These are phyloP conservation scores for Aspergillus quadrilineatus DNA, from an alignment of 2,329 filamentous ascomycete genomes.

Conservation along the genomic window DNA sequence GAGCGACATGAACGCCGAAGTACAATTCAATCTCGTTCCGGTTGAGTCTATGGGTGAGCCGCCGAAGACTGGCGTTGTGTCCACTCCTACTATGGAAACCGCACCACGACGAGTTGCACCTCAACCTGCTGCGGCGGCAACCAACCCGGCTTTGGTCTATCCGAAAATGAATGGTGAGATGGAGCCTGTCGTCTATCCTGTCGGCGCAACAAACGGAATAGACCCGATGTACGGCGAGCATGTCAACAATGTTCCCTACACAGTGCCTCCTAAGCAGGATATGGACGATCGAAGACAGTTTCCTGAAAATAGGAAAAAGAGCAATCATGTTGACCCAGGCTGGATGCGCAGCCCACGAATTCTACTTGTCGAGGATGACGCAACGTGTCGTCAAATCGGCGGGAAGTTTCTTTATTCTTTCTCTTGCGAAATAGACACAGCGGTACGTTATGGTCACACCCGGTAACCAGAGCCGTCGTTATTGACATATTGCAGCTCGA, in stretches of 20 bases:
- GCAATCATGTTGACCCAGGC: constrained; percentile 59
- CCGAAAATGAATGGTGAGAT: constrained; percentile 56
- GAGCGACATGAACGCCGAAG: constrained; percentile 64
- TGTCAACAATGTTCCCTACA: constrained; percentile 89
- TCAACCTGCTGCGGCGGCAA: constrained; percentile 46
- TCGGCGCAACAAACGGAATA: constrained; percentile 86
- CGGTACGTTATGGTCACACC: constrained; percentile 47
- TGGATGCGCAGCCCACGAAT: constrained; percentile 73
- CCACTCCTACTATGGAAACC: constrained; percentile 58
- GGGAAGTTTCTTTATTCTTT: constrained; percentile 67
- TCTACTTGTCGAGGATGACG: constrained; percentile 82
- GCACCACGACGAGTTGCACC: constrained; percentile 43
- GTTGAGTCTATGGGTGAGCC: constrained; percentile 65
- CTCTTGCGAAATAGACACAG: constrained; percentile 62
- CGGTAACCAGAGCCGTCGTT: neutral
- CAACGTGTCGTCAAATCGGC: constrained; percentile 65
- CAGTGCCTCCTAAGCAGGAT: constrained; percentile 64
- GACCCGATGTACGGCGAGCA: constrained; percentile 94
- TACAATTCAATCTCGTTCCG: constrained; percentile 62
- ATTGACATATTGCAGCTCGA: constrained; percentile 61
- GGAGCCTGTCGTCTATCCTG: constrained; percentile 80
- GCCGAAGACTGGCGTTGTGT: constrained; percentile 55
- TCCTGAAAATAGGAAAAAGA: constrained; percentile 60
- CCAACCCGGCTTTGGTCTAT: constrained; percentile 53
- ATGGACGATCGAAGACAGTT: constrained; percentile 52